Evolutionary conservation across 306 rosid species (phyloP), one percentile per base, ranked within the genome.

Genomic region (Alnus glutinosa): DNA sequence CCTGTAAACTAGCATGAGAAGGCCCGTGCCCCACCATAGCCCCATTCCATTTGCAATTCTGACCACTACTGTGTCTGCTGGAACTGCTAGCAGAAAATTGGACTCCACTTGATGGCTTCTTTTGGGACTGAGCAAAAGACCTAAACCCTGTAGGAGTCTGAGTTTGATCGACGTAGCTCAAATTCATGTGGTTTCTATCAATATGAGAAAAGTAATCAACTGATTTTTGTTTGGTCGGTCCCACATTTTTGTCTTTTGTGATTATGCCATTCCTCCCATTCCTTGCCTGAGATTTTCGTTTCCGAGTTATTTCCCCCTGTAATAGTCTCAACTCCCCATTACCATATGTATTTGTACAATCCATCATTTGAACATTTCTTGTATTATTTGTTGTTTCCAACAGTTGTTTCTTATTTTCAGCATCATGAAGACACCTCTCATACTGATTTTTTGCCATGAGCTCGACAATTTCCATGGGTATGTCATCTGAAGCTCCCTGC

Each of bases 391-490:
- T 78, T 71, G 78, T 82, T 84, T 90, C 89, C 28, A 71, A 69
- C 44, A 61, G 32, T 50, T 79, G 70, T 64, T 77, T 79, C 59
- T 73, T 86, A 70, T 83, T 79, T 78, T 88, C 91, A 71, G 78
- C 83, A 78, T 88, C 92, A 36, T 85, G 89, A 78, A 86, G 95
- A 80, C 86, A 78, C 82, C 98, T 91, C 88, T 93, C 98, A 28
- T 90, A 91, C 84, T 93, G 97, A 88, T 88, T 83, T 88, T 78
- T 90, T 0, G 98, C 98, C 97, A 96, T 82, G 74, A 93, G 92
- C 85, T 96, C 99, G 42, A 93, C 96, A 71, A 96, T 91, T 82
- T 95, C 99, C 98, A 90, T 93, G 34, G 96, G 98, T 66, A 93
- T 90, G 79, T 89, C 99, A 85, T 96, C 98, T 16, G 55, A 77